Base-by-base conservation (phyloP, 2,329 filamentous ascomycete species). In the Stachybotrys chlorohalonatus region DNA sequence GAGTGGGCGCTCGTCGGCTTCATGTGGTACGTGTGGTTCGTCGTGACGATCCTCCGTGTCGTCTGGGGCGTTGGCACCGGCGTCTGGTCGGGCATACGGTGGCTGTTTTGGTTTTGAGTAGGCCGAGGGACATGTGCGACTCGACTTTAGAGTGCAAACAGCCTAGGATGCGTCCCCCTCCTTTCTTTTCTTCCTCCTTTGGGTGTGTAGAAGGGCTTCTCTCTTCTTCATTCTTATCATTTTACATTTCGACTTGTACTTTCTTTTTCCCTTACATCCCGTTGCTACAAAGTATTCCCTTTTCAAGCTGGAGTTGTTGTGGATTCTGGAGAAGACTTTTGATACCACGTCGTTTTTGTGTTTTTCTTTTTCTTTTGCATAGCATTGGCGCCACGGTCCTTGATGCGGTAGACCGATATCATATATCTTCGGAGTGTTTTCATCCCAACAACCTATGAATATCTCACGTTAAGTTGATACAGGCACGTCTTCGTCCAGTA, bases 21-120 rank as follows among this genome's bases (percentile, higher is more conserved):
- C 62, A 90, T 97, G 85, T 96, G 94, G 91, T 90, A 87, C 70
- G 85, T 95, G 15, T 97, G 93, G 91, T 83, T 95, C 56, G 76
- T 95, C 39, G 92, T 96, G 30, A 88, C 91, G 68, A 76, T 93
- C 30, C 75, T 87, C 52, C 82, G 89, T 56, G 69, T 89, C 13
- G 72, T 88, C 42, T 74, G 84, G 56, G 84, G 85, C 11, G 62
- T 87, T 1, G 79, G 86, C 49, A 80, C 80, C 49, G 84, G 84
- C 2, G 64, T 82, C 0, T 73, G 83, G 52, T 72, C 75, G 11
- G 78, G 81, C 9, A 75, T 88, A n/a, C 79, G 80, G 65, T 97
- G 93, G 93, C 70, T 96, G 66, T 73, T 96, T 59, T 96, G 89
- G 89, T 69, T 94, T 61, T 89, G 69, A 73, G 55, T 11, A 8